phyloP scores from a whole-genome alignment of 2,329 filamentous ascomycete genomes.

The Pezicula neosporulosa region DNA sequence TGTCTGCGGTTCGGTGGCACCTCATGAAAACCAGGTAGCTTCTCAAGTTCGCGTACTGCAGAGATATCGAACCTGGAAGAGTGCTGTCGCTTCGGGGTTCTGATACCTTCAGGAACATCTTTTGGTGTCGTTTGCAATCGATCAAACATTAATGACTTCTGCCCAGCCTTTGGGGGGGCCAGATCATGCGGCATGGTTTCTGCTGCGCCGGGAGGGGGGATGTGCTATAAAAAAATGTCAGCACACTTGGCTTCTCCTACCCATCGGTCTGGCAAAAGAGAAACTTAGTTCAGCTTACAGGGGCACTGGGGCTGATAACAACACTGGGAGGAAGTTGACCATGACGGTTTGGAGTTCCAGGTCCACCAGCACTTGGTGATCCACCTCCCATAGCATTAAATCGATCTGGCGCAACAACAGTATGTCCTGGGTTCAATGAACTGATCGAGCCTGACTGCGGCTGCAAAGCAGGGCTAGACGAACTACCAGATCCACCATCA shows the following conservation, averaged over 20 bases:
- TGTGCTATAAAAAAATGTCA: slow-evolving; percentile 57
- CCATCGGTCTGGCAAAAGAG: too few species aligned
- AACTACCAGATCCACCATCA: slow-evolving; percentile 31
- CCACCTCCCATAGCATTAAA: slow-evolving; percentile 36
- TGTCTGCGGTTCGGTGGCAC: slow-evolving; percentile 91
- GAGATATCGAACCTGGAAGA: slow-evolving; percentile 98
- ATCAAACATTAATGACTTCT: slow-evolving; percentile 86
- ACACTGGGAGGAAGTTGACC: slow-evolving; percentile 77
- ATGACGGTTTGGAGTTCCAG: slow-evolving; percentile 60
- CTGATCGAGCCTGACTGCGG: slow-evolving; percentile 28
- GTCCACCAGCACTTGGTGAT: slow-evolving; percentile 39
- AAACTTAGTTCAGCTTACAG: slow-evolving; percentile 53
- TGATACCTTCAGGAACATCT: slow-evolving; percentile 91
- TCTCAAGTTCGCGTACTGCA: slow-evolving; percentile 92
- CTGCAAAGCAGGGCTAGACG: slow-evolving; percentile 18
- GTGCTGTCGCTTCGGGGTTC: slow-evolving; percentile 94
- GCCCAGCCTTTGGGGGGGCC: slow-evolving; percentile 85
- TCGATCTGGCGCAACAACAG: slow-evolving; percentile 34
- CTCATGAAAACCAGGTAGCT: slow-evolving; percentile 96
- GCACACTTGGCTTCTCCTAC: background rate
- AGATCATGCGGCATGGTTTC: slow-evolving; percentile 99
- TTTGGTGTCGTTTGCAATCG: slow-evolving; percentile 90
- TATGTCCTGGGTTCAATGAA: slow-evolving; percentile 23
- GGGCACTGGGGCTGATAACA: slow-evolving; percentile 90
- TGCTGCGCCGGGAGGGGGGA: slow-evolving; percentile 86